A percentile compares a stretch with the other conserved stretches of the same genome.
These are phyloP conservation scores for Wickerhamiella azymoides DNA, from an alignment of 805 yeast genomes.

Conservation along the genomic window DNA sequence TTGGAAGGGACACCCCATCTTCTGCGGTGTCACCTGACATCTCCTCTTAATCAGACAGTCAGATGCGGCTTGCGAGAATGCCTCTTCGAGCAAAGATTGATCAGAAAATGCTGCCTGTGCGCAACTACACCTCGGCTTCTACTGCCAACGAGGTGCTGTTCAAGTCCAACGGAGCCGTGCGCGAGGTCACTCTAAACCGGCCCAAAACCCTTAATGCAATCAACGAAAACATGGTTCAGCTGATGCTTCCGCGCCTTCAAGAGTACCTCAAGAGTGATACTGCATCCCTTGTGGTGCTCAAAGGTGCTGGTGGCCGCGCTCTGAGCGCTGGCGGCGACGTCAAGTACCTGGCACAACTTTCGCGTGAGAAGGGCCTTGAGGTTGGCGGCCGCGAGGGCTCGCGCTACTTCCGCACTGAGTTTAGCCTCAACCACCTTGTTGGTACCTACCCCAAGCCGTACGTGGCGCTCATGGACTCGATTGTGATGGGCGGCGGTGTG, in stretches of 20 bases:
- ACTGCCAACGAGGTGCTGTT: conserved; percentile 45
- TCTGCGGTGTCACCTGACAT: not conserved
- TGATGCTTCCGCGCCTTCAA: conserved; percentile 54
- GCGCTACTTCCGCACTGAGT: conserved; percentile 65
- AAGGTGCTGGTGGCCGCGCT: conserved; percentile 47
- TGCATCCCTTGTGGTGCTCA: conserved; percentile 53
- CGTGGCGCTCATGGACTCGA: conserved; percentile 77
- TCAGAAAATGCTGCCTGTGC: conserved; percentile 14
- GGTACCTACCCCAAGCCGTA: conserved; percentile 80
- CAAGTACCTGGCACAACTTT: conserved; percentile 46
- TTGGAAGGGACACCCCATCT: too few relatives aligned
- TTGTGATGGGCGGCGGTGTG: conserved; percentile 97
- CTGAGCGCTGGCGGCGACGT: conserved; percentile 98
- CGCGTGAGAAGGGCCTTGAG: conserved; percentile 24
- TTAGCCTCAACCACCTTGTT: conserved; percentile 62
- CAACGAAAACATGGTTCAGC: conserved; percentile 56
- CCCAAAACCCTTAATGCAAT: conserved; percentile 76
- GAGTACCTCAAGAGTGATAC: conserved; percentile 63
- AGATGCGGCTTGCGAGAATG: conserved; percentile 16
- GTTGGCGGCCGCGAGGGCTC: conserved; percentile 40
- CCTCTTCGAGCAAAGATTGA: conserved; percentile 25
- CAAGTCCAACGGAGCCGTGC: conserved; percentile 45
- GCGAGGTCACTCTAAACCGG: conserved; percentile 66
- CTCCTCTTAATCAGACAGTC: not conserved
- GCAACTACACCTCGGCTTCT: conserved; percentile 7